Percentiles rank a stretch among this genome's conserved stretches.
These are phyloP conservation scores for Nicotiana otophora DNA, from an alignment of 257 asterid genomes.

Conservation along the genomic window DNA sequence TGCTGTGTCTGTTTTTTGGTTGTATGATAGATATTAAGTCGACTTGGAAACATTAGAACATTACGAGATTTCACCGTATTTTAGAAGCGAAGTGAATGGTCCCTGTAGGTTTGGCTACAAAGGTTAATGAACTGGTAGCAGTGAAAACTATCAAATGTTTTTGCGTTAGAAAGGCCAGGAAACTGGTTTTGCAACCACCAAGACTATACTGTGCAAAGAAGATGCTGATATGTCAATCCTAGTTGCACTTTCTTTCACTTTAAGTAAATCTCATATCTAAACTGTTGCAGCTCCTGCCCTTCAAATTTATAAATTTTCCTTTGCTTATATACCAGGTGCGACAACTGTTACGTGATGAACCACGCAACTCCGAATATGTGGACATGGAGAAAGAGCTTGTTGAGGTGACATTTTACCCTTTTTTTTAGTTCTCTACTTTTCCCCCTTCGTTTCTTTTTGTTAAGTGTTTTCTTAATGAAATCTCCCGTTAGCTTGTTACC, in stretches of 20 bases:
- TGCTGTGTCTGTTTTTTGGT: not conserved
- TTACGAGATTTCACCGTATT: not conserved
- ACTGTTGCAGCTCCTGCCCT: not conserved
- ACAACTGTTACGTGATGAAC: conserved; percentile 61
- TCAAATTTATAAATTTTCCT: not conserved
- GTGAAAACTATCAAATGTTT: not conserved
- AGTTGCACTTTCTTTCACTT: not conserved
- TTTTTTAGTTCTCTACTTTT: not conserved
- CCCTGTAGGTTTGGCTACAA: not conserved
- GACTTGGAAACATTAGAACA: not conserved
- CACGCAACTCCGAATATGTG: conserved; percentile 69
- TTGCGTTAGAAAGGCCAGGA: not conserved
- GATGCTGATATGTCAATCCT: not conserved
- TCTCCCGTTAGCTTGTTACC: not conserved
- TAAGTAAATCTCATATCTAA: not conserved
- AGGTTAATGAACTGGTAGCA: not conserved
- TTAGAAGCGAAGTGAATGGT: not conserved
- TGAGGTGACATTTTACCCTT: conserved; percentile 56
- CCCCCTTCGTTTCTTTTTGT: not conserved
- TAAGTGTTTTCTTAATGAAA: not conserved
- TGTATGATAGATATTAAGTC: not conserved
- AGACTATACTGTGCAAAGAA: not conserved
- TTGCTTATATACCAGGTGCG: conserved; percentile 50
- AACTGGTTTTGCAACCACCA: not conserved
- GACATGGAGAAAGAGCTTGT: conserved; percentile 97